A percentile compares a stretch with the other conserved stretches of the same genome.
Evolutionary conservation across 139 green algal genomes (phyloP).

Genomic region (Volvox africanus): DNA sequence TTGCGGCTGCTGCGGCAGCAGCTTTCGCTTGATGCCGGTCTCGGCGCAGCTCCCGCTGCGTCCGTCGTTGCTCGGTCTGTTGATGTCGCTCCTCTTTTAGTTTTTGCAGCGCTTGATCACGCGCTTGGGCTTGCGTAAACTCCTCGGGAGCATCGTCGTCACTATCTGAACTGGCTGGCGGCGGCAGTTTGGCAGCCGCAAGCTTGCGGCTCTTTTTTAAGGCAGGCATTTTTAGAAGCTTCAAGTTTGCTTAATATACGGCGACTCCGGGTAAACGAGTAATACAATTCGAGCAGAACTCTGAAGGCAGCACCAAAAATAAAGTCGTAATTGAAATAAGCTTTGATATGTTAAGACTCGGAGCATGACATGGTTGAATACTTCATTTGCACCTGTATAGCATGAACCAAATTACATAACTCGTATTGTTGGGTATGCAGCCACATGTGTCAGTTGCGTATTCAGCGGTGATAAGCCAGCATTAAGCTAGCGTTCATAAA

Average conservation of each 20-base stretch:
- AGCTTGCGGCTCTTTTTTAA: background rate
- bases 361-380: too few relatives aligned
- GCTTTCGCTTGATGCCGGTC: background rate
- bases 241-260: background rate
- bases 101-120: slow-evolving; percentile 12
- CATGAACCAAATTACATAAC: too few relatives aligned
- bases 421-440: too few relatives aligned
- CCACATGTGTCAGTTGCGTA: too few relatives aligned
- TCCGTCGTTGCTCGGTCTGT: background rate
- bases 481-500: too few relatives aligned
- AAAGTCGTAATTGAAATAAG: too few relatives aligned
- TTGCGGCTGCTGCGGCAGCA: background rate
- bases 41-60: background rate
- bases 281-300: too few relatives aligned
- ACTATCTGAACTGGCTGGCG: background rate
- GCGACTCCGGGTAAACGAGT: too few relatives aligned
- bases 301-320: too few relatives aligned
- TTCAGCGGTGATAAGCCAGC: too few relatives aligned
- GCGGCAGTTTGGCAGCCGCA: background rate
- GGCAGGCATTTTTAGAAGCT: background rate
- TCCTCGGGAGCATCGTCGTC: slow-evolving; percentile 37
- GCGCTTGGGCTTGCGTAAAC: background rate
- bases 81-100: background rate
- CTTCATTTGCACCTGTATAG: too few relatives aligned
- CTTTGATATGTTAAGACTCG: too few relatives aligned